These are phyloP conservation scores for Pisolithus orientalis DNA, from an alignment of 768 basidiomycete species.

Conservation along the genomic window DNA sequence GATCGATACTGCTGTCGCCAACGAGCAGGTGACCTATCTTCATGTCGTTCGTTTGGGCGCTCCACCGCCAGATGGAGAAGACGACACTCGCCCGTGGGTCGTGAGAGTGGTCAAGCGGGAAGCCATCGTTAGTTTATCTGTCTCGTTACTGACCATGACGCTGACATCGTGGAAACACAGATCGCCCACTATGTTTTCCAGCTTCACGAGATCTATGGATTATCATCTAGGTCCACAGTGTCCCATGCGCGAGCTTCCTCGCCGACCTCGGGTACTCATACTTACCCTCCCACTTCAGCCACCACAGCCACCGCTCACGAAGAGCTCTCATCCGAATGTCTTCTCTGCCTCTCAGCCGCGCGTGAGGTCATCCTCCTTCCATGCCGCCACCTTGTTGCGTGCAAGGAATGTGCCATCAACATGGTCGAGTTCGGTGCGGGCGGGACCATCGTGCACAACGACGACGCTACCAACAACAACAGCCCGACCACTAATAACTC, in stretches of 20 bases:
- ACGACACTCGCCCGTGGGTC: constrained; percentile 77
- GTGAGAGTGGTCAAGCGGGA: constrained; percentile 92
- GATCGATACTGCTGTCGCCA: constrained; percentile 56
- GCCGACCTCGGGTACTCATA: constrained; percentile 32
- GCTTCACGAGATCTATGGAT: constrained; percentile 90
- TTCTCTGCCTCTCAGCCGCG: constrained; percentile 83
- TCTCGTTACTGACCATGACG: not conserved
- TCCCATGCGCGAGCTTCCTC: constrained; percentile 32
- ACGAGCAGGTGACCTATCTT: constrained; percentile 87
- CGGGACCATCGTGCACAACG: constrained; percentile 67
- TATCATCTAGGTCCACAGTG: constrained; percentile 53
- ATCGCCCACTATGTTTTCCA: constrained; percentile 94
- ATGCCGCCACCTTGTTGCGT: constrained; percentile 91
- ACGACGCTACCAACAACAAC: constrained; percentile 22
- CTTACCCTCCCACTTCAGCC: constrained; percentile 39
- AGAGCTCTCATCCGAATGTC: constrained; percentile 81
- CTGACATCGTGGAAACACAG: constrained; percentile 28
- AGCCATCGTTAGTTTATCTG: constrained; percentile 52
- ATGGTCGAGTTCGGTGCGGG: constrained; percentile 98
- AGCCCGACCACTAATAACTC: constrained; percentile 27
- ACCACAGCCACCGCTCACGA: constrained; percentile 34
- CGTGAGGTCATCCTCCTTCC: constrained; percentile 91
- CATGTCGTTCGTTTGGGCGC: constrained; percentile 71
- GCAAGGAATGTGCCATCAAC: constrained; percentile 90
- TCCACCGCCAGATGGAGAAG: constrained; percentile 33